A percentile compares a stretch with the other conserved stretches of the same genome.
Evolutionary conservation across 495 filamentous ascomycete genomes (phyloP).

Genomic region (Copromyces sp.): DNA sequence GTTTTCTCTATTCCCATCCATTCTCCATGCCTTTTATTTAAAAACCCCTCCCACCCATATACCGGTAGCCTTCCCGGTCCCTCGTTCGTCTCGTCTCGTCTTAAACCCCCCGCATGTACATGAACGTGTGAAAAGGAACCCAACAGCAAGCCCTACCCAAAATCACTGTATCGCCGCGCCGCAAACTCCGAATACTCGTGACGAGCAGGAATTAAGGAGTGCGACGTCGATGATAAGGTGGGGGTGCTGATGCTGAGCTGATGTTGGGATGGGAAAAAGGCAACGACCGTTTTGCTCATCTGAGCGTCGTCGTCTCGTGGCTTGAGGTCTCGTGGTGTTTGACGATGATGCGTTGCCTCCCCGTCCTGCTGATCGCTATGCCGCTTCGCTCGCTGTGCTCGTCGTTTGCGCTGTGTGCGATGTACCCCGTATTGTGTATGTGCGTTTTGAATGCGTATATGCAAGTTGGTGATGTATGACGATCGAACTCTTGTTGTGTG

Average conservation of each 20-base stretch:
- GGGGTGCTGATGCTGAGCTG: not conserved
- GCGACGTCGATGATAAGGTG: not conserved
- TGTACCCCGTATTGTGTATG: not conserved
- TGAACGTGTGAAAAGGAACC: not conserved
- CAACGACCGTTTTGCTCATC: not conserved
- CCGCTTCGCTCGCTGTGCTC: not conserved
- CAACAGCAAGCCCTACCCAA: not conserved
- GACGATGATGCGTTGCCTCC: not conserved
- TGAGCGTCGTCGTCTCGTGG: not conserved
- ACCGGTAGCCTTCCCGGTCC: not conserved
- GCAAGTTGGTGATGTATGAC: not conserved
- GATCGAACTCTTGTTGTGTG: not conserved
- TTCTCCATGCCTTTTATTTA: not conserved
- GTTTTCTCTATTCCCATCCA: not conserved
- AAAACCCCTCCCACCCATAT: not conserved
- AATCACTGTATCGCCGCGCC: not conserved
- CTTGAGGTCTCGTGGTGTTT: not conserved
- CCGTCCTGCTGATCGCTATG: not conserved
- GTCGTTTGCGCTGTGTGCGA: not conserved
- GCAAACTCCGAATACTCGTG: not conserved
- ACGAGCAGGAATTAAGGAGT: not conserved
- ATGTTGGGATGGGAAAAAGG: not conserved
- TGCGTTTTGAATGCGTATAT: not conserved
- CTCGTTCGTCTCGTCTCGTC: not conserved
- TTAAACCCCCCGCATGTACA: not conserved